Conservation (phyloP, 208 protist genomes). For the Leishmania guyanensis region DNA sequence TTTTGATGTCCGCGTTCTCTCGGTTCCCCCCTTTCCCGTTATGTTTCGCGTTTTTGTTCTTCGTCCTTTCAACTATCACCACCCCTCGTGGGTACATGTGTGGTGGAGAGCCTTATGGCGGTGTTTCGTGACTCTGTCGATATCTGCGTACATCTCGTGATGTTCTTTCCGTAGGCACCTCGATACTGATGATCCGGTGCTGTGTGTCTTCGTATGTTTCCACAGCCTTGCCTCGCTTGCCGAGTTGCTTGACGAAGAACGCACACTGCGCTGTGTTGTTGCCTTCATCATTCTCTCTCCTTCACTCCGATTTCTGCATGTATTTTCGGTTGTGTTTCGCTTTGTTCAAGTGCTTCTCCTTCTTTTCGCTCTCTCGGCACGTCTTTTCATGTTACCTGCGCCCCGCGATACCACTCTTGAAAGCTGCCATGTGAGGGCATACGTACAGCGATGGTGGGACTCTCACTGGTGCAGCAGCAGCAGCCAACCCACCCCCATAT, state of each 20-base stretch:
- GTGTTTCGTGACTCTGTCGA: not conserved
- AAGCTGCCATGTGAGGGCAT: not conserved
- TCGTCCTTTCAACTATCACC: not conserved
- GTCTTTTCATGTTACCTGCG: constrained; percentile 3
- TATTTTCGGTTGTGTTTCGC: constrained; percentile 1
- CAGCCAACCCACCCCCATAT: not conserved
- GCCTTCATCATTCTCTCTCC: not conserved
- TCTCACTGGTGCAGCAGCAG: not conserved
- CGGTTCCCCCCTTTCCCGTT: too few species aligned
- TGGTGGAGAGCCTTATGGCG: constrained; percentile 2
- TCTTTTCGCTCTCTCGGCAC: constrained; percentile 2
- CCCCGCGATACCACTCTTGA: not conserved
- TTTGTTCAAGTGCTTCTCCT: constrained; percentile 5
- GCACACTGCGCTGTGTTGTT: not conserved
- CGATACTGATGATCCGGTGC: not conserved
- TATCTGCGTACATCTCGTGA: not conserved
- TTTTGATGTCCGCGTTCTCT: not conserved
- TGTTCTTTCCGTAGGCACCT: not conserved
- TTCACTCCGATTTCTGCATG: not conserved
- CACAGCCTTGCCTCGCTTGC: not conserved
- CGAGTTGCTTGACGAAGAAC: not conserved
- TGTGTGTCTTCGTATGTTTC: constrained; percentile 1
- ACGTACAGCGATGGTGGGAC: not conserved
- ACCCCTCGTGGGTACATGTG: not conserved
- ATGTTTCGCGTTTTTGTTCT: not conserved